Conservation (phyloP, 2,329 filamentous ascomycete genomes). For the Paracorniculantispora psalliotae region DNA sequence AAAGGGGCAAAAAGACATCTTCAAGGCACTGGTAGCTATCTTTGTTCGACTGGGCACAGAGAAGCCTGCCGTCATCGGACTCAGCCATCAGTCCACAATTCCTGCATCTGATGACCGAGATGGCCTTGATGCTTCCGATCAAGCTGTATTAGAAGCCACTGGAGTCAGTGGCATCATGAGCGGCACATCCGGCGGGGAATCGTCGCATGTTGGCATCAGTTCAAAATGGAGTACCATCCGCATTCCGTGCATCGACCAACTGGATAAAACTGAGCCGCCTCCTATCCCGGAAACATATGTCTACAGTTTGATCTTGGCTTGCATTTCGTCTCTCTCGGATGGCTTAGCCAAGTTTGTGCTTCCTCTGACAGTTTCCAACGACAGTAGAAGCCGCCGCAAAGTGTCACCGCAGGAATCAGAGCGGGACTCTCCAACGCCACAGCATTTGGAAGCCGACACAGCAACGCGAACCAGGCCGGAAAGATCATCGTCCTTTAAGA, state of each 20-base stretch:
- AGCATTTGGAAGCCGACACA: constrained; percentile 32
- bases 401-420: constrained; percentile 39
- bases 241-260: constrained; percentile 84
- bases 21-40: constrained; percentile 77
- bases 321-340: constrained; percentile 85
- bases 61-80: constrained; percentile 80
- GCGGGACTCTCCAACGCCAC: constrained; percentile 38
- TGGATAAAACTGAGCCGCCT: constrained; percentile 87
- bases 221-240: constrained; percentile 85
- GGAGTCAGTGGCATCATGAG: constrained; percentile 85
- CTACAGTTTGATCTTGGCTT: constrained; percentile 82
- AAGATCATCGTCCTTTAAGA: constrained; percentile 63
- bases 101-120: constrained; percentile 56
- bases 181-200: constrained; percentile 61
- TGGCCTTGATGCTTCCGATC: constrained; percentile 61
- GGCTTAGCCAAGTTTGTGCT: constrained; percentile 90
- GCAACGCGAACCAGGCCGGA: constrained; percentile 40
- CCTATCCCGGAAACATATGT: constrained; percentile 85
- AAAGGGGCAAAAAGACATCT: constrained; percentile 66
- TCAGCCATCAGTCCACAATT: constrained; percentile 82
- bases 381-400: constrained; percentile 51
- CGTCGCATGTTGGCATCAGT: constrained; percentile 73
- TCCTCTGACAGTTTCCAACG: constrained; percentile 79
- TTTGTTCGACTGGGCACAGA: constrained; percentile 93
- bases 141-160: constrained; percentile 83